These are phyloP conservation scores for Colletotrichum magnum DNA, from an alignment of 2,329 filamentous ascomycete species.

Conservation along the genomic window DNA sequence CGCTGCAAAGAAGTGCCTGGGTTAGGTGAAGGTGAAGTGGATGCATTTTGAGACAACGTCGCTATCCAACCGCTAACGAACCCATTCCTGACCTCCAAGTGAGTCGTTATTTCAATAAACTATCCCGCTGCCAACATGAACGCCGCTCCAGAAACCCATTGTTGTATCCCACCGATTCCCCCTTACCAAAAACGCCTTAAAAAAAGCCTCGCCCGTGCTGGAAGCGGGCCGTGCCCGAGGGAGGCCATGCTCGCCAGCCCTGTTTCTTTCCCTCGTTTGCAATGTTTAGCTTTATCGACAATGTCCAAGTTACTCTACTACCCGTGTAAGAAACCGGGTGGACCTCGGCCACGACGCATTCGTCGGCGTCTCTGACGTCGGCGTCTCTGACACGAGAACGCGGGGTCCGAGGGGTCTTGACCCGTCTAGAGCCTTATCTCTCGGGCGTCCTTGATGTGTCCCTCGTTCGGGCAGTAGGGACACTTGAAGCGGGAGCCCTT, in stretches of 20 bases:
- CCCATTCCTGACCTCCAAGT: too few species aligned
- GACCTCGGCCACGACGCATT: neutral
- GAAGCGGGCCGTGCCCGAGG: neutral
- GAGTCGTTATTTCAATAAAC: too few species aligned
- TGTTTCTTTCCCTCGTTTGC: conserved; percentile 38
- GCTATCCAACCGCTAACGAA: too few species aligned
- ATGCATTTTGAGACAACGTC: too few species aligned
- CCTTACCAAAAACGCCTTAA: neutral
- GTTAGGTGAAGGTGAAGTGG: too few species aligned
- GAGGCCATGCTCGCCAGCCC: neutral
- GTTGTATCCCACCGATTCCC: neutral
- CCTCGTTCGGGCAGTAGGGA: conserved; percentile 93
- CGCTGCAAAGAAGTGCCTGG: too few species aligned
- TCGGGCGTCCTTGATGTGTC: conserved; percentile 80
- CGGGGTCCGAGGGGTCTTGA: neutral
- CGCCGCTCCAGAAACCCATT: too few species aligned
- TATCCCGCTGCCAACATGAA: too few species aligned
- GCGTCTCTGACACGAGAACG: neutral
- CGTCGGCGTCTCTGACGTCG: neutral
- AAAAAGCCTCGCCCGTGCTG: neutral
- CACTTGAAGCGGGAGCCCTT: conserved; percentile 92
- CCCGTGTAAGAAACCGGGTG: neutral
- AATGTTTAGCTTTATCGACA: conserved; percentile 30
- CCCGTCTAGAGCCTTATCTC: conserved; percentile 74
- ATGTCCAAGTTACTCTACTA: conserved; percentile 10